Percentiles rank a stretch among this genome's conserved stretches.
phyloP scores from a whole-genome alignment of 1,284 basidiomycete genomes.

The Ceratobasidium sp. region DNA sequence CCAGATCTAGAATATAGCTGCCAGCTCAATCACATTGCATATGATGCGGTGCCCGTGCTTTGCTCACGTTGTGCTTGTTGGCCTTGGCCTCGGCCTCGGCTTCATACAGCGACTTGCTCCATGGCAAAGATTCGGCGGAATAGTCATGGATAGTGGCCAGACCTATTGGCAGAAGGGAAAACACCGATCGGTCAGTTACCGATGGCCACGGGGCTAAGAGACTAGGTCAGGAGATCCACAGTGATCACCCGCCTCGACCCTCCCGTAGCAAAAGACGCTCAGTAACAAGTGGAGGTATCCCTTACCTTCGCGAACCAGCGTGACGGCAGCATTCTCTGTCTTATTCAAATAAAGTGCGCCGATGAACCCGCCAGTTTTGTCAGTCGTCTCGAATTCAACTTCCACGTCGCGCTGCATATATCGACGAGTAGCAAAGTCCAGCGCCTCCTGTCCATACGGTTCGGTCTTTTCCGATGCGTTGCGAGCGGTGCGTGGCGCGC shows the following conservation, averaged over 20 bases:
- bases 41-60: constrained; percentile 2
- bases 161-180: constrained; percentile 29
- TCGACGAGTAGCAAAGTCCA: constrained; percentile 79
- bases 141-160: constrained; percentile 87
- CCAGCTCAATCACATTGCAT: constrained; percentile 42
- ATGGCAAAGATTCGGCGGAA: constrained; percentile 84
- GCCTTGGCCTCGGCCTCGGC: constrained; percentile 88
- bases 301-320: constrained; percentile 82
- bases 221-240: constrained; percentile 23
- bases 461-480: constrained; percentile 88
- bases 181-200: constrained; percentile 10
- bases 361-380: constrained; percentile 97
- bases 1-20: constrained; percentile 73
- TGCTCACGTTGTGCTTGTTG: constrained; percentile 76
- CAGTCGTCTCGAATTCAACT: constrained; percentile 87
- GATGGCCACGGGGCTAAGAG: constrained; percentile 1
- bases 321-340: constrained; percentile 84
- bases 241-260: constrained; percentile 21
- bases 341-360: constrained; percentile 86
- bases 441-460: constrained; percentile 86
- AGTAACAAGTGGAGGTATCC: constrained; percentile 44
- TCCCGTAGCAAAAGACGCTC: constrained; percentile 31
- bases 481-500: constrained; percentile 83
- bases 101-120: constrained; percentile 80
- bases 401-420: constrained; percentile 97